Base-by-base conservation (phyloP, 2,329 filamentous ascomycete species). In the Ustulina deusta region DNA sequence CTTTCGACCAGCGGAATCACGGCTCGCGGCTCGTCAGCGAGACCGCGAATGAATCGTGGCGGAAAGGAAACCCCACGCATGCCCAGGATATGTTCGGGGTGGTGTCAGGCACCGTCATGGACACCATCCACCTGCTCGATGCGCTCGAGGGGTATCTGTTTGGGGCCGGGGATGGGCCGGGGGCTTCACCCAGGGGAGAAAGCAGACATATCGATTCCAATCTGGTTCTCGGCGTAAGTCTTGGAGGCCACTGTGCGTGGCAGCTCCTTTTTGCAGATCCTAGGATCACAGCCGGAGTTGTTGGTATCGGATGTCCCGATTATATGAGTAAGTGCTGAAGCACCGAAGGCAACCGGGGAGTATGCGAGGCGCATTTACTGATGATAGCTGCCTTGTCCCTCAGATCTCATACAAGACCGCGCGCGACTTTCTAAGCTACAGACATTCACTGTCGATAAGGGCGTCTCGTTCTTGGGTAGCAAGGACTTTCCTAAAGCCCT, bases 1-100 rank as follows among this genome's bases (percentile, higher is more conserved):
- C 91, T 2, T 97, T 97, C 79, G 96, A 98, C 81, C 94, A 97
- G 83, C 88, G 95, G 52, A 98, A 98, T 79, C 96, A 98, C 80
- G 96, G 96, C 29, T 86, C 87, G 2, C 84, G 96, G 62, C 80
- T 89, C 66, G 87, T 95, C 1, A 85, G 90, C 73, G 81, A 86
- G 7, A 73, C 85, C 20, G 89, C 91, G 29, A 98, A 97, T 78
- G 84, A 90, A 73, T 85, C 91, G 3, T 98, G 94, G 95, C 86
- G 87, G 49, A 81, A 87, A 42, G 94, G 93, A 34, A 97, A 97
- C 77, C 83, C 86, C 40, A 87, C 85, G 6, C 96, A 98, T 81
- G 95, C 94, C 0, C 89, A 93, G 77, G 96, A 99, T 79, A 97
- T 99, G 94, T 94, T 96, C 77, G 89, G 88, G 34, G 88, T 89